Conservation (phyloP, 2,329 filamentous ascomycete genomes). For the Bipolaris sorokiniana region DNA sequence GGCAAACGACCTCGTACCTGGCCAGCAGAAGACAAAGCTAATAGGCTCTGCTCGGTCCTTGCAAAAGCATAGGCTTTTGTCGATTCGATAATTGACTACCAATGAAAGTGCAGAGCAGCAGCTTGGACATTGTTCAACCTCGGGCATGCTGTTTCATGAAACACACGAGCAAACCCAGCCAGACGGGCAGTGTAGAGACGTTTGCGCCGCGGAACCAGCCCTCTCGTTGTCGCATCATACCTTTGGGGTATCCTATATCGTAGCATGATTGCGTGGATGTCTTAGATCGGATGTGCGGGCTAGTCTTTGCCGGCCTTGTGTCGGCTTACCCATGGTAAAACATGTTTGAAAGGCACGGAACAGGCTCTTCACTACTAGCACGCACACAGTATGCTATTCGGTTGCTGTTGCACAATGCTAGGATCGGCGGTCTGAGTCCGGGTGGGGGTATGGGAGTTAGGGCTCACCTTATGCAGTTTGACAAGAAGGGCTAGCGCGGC, state of each 20-base stretch:
- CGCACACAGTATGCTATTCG: not conserved
- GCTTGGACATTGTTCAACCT: not conserved
- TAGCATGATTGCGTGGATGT: not conserved
- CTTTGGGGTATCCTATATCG: no score
- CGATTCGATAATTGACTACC: not conserved
- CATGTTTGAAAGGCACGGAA: conserved; percentile 1
- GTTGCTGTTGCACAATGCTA: not conserved
- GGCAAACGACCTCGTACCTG: not conserved
- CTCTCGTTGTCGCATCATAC: not conserved
- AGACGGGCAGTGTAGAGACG: not conserved
- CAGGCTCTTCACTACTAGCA: not conserved
- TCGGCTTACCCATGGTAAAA: not conserved
- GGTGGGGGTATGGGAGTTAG: conserved; percentile 1
- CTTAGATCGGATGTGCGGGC: not conserved
- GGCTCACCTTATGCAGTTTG: not conserved
- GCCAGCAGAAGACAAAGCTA: not conserved
- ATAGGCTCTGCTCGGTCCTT: not conserved
- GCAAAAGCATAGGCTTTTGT: not conserved
- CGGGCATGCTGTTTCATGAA: not conserved
- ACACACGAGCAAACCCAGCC: not conserved
- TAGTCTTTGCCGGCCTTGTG: not conserved
- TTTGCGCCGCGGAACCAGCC: not conserved
- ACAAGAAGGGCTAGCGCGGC: conserved; percentile 8
- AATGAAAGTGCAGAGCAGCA: not conserved
- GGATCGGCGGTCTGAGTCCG: conserved; percentile 2